These are phyloP conservation scores for Mycena albidolilacea DNA, from an alignment of 768 basidiomycete genomes.

Conservation along the genomic window DNA sequence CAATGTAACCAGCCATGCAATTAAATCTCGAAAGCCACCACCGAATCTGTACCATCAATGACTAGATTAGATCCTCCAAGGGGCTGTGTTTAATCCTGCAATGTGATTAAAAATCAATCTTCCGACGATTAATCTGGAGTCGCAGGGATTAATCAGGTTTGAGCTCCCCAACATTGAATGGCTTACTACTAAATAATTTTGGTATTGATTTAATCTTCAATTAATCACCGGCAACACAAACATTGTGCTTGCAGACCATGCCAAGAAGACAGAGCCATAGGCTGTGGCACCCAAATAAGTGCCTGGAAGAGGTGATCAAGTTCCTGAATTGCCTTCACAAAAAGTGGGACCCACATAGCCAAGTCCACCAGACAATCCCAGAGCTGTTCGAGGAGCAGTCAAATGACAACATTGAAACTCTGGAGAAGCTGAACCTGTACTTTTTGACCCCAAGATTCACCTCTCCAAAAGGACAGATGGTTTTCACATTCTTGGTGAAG, in stretches of 20 bases:
- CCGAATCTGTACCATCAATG: too few relatives aligned
- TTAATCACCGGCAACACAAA: not conserved
- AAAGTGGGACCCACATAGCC: conserved; percentile 1
- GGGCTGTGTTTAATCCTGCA: too few relatives aligned
- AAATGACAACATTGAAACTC: not conserved
- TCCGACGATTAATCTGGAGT: too few relatives aligned
- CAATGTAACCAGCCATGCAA: too few relatives aligned
- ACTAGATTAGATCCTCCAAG: too few relatives aligned
- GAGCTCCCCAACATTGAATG: too few relatives aligned
- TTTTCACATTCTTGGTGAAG: not conserved
- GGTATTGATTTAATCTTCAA: too few relatives aligned
- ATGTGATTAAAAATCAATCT: too few relatives aligned
- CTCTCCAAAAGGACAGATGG: not conserved
- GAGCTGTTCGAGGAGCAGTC: not conserved
- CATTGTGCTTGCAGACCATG: conserved; percentile 12
- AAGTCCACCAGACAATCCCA: not conserved
- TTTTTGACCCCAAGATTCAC: not conserved
- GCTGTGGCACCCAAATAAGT: not conserved
- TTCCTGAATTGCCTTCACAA: not conserved
- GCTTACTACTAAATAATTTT: too few relatives aligned
- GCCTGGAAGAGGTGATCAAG: not conserved
- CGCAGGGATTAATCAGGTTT: too few relatives aligned
- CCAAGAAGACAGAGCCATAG: too few relatives aligned
- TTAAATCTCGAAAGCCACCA: too few relatives aligned
- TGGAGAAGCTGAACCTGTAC: not conserved